A percentile compares a stretch with the other conserved stretches of the same genome.
Conservation (phyloP, 305 asterid genomes). For the Fraxinus platypoda region DNA sequence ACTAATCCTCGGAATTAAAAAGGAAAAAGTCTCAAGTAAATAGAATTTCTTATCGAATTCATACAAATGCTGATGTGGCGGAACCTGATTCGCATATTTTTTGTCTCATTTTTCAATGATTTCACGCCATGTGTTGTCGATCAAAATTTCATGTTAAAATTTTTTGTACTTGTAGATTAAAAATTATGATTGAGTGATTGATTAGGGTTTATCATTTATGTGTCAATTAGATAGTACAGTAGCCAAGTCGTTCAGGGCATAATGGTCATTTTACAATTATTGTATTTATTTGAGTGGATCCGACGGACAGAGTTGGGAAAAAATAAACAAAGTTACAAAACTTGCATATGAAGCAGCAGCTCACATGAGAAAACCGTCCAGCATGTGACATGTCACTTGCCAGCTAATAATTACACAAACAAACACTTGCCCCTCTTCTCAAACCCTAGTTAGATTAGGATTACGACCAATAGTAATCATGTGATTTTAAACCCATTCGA, state of each 20-base stretch:
- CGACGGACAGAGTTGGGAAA: conserved; percentile 6
- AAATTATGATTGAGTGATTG: too few relatives aligned
- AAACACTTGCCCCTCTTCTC: not conserved
- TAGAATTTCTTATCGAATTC: too few relatives aligned
- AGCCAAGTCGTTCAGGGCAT: conserved; percentile 17
- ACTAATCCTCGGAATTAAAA: too few relatives aligned
- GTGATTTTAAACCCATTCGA: not conserved
- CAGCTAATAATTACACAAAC: not conserved
- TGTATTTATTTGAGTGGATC: conserved; percentile 21
- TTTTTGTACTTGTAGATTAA: too few relatives aligned
- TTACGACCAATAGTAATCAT: too few relatives aligned
- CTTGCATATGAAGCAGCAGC: conserved; percentile 25
- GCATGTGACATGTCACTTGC: conserved; percentile 47
- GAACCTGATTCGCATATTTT: too few relatives aligned
- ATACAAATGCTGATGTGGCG: too few relatives aligned
- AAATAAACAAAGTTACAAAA: conserved; percentile 38
- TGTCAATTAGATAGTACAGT: conserved; percentile 11
- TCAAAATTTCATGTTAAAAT: too few relatives aligned
- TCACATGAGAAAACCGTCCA: conserved; percentile 40
- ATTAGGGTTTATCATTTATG: conserved; percentile 18
- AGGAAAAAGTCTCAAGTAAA: too few relatives aligned
- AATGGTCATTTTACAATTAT: conserved; percentile 14
- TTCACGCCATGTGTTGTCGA: too few relatives aligned
- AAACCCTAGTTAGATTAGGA: not conserved
- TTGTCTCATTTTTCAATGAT: too few relatives aligned